phyloP scores from a whole-genome alignment of 1,284 basidiomycete species.

The Moesziomyces sp. region DNA sequence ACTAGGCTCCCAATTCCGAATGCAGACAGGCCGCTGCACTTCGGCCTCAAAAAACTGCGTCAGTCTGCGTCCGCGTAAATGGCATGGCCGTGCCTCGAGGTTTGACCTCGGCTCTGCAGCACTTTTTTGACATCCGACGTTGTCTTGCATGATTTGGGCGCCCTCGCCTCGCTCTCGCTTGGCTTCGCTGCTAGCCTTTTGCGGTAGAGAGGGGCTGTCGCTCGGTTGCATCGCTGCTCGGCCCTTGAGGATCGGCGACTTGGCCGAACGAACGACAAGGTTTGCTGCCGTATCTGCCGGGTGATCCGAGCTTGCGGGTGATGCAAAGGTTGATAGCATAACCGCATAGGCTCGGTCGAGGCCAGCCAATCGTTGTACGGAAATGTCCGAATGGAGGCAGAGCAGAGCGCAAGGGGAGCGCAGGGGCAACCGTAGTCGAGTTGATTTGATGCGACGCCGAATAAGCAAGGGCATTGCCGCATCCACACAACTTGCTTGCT shows the following conservation, averaged over 20 bases:
- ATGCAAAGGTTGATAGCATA: background rate
- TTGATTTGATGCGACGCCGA: too few relatives aligned
- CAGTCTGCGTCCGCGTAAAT: background rate
- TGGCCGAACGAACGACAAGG: background rate
- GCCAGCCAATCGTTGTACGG: background rate
- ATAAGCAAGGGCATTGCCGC: too few relatives aligned
- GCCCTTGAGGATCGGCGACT: background rate
- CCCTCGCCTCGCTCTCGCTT: background rate
- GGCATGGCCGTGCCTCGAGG: too few relatives aligned
- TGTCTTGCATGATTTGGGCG: background rate
- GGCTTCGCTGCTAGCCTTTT: background rate
- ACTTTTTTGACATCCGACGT: background rate
- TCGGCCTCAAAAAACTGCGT: too few relatives aligned
- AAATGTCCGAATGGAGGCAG: background rate
- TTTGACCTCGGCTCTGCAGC: background rate
- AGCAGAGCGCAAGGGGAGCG: background rate
- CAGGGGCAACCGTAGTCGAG: too few relatives aligned
- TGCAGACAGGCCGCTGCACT: background rate
- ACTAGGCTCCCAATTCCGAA: background rate
- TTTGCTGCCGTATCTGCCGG: background rate
- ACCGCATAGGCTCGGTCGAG: too few relatives aligned
- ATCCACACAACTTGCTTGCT: too few relatives aligned
- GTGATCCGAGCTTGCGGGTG: background rate
- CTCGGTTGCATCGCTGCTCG: background rate
- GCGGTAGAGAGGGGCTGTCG: background rate